Evolutionary conservation across 2,329 filamentous ascomycete species (phyloP), one percentile per base, ranked within the genome.

Genomic region (Colletotrichum siamense): DNA sequence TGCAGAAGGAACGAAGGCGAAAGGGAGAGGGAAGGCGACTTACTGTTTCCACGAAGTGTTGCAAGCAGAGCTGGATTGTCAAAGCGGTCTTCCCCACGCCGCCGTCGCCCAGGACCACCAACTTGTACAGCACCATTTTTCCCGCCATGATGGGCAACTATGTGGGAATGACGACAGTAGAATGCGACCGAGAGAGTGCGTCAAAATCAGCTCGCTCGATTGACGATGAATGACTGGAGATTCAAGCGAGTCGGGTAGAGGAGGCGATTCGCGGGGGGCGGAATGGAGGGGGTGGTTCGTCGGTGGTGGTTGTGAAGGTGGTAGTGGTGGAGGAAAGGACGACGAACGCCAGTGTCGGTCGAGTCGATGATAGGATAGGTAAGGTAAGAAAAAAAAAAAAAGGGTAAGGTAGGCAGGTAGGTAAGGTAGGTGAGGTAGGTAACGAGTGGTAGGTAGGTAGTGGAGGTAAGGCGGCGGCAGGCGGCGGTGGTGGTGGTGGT

Each of bases 21-120:
- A 30, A 63, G 71, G 62, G 68, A 44, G n/a, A 62, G 61, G 28
- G 49, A 52, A 30, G 59, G 52, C 57, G 76, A 89, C 91, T 87
- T 87, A 93, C 92, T 78, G 96, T 98, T 88, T 99, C 96, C 82
- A 99, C 96, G 85, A 99, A 99, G 87, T 99, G 97, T 87, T 99
- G 98, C 83, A 99, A 88, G 86, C 97, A 99, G 82, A 99, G 91
- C 93, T 99, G 96, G 84, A 98, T 98, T 75, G 96, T 98, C 84
- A 98, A 89, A 82, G 96, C 96, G 68, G 96, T 98, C 88, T 98
- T 98, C 81, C 96, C 96, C 78, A 98, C 96, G 87, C 96, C 96
- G 88, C 96, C 96, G 85, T 98, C 96, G 81, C 96, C 96, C 79
- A 98, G 89, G 87, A 98, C 96, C 92, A 98, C 96, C 91, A 98